Base-by-base conservation (phyloP, 768 basidiomycete species). In the Boletus insuetus region DNA sequence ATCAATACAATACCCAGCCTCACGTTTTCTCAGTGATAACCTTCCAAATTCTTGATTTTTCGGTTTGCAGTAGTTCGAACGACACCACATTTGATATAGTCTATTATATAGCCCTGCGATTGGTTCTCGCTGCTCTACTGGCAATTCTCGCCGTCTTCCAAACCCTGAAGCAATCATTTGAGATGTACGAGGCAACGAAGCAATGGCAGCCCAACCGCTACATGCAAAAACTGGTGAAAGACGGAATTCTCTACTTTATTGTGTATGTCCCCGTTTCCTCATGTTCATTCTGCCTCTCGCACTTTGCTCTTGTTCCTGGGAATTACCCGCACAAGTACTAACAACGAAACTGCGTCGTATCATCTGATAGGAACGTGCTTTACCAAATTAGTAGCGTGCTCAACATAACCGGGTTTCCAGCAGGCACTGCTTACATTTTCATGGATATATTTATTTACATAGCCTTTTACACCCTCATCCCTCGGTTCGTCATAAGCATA, bases 291-390 rank as follows among this genome's bases (percentile, higher is more conserved):
- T 6, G 6, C 24, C 5, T 3, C 5, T 26, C 24, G 24, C 24
- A 4, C 6, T 26, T 26, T 34, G 24, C 24, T 26, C 24, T 6
- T 26, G 24, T 6, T 26, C 24, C 24, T 26, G 24, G 5, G 24
- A 26, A 7, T 26, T 26, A 7, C 24, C 24, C 5, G 6, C 24
- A 26, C 6, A 26, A 26, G 4, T 26, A 26, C 24, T 26, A 26
- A 24, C 3, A 4, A 24, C 3, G 22, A 26, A 26, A 26, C n/a
- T 26, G 24, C 24, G 0, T 12, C 69, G 64, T 24, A 67, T 0
- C 32, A 10, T 12, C 11, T 34, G 2, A 13, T 34, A 34, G 32
- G 32, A 34, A 34, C 13, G 32, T 34, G 10, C 13, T 34, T 34
- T 34, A 13, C 32, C 32, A 34, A 34, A 34, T 1, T n/a, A n/a